Percentiles rank a stretch among this genome's conserved stretches.
phyloP scores from a whole-genome alignment of 768 basidiomycete species.

The Russula vinacea region DNA sequence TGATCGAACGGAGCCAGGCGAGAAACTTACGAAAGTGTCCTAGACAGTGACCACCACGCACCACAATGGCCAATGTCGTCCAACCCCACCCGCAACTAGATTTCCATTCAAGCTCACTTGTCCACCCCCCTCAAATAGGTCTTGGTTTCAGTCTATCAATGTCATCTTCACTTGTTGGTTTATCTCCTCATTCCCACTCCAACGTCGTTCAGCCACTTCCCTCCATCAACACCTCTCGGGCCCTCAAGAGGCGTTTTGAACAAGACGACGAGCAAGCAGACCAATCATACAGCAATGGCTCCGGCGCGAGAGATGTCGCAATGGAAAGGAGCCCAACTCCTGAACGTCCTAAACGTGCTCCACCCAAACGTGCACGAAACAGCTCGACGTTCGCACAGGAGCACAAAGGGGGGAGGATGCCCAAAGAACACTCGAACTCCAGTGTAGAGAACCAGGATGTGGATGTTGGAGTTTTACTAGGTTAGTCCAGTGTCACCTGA shows the following conservation, averaged over 20 bases:
- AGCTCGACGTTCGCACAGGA: slow-evolving; percentile 36
- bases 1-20: neutral
- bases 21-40: slow-evolving; percentile 22
- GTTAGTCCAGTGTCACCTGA: slow-evolving; percentile 42
- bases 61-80: slow-evolving; percentile 65
- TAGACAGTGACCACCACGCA: slow-evolving; percentile 25
- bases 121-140: slow-evolving; percentile 62
- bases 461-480: slow-evolving; percentile 76
- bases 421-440: slow-evolving; percentile 50
- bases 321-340: slow-evolving; percentile 88
- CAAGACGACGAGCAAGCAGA: slow-evolving; percentile 61
- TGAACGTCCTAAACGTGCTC: slow-evolving; percentile 66
- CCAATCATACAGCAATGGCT: slow-evolving; percentile 28
- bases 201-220: slow-evolving; percentile 54
- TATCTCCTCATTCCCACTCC: slow-evolving; percentile 45
- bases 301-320: slow-evolving; percentile 53
- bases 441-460: slow-evolving; percentile 57
- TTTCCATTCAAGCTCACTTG: slow-evolving; percentile 57
- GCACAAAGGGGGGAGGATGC: slow-evolving; percentile 39
- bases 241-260: slow-evolving; percentile 65
- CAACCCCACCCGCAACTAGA: slow-evolving; percentile 55
- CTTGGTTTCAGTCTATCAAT: slow-evolving; percentile 67
- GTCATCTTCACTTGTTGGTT: slow-evolving; percentile 46
- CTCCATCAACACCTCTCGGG: slow-evolving; percentile 47
- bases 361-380: slow-evolving; percentile 64